These are phyloP conservation scores for Delphinella strobiligena DNA, from an alignment of 2,329 filamentous ascomycete species.

Conservation along the genomic window DNA sequence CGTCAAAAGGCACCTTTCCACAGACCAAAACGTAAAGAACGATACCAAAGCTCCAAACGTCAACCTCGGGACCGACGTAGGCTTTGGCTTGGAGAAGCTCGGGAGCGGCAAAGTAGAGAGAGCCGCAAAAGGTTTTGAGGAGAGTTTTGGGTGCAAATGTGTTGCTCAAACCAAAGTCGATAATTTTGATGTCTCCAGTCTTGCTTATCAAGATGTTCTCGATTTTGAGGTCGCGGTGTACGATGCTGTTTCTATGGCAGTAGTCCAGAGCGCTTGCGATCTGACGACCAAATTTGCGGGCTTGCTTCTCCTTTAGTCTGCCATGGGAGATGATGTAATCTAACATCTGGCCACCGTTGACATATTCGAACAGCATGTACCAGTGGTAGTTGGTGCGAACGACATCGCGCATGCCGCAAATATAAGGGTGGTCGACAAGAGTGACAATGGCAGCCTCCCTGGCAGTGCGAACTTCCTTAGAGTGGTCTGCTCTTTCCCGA, in stretches of 20 bases:
- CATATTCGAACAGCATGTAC: slow-evolving; percentile 99
- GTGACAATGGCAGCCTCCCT: slow-evolving; percentile 94
- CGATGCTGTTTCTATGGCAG: slow-evolving; percentile 95
- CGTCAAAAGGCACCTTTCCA: slow-evolving; percentile 95
- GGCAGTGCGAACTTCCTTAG: slow-evolving; percentile 89
- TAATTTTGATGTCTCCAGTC: slow-evolving; percentile 97
- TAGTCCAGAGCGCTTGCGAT: slow-evolving; percentile 96
- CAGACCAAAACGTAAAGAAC: slow-evolving; percentile 95
- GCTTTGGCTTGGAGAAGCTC: slow-evolving; percentile 87
- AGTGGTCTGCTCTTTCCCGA: slow-evolving; percentile 84
- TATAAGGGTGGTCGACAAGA: slow-evolving; percentile 85
- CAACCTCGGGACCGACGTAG: slow-evolving; percentile 92
- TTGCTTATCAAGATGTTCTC: slow-evolving; percentile 99
- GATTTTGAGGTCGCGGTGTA: slow-evolving; percentile 94
- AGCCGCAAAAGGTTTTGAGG: slow-evolving; percentile 94
- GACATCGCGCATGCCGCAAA: slow-evolving; percentile 90
- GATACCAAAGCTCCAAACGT: slow-evolving; percentile 98
- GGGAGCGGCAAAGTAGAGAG: slow-evolving; percentile 92
- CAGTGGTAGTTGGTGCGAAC: slow-evolving; percentile 95
- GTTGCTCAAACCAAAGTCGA: slow-evolving; percentile 96
- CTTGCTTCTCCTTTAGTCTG: slow-evolving; percentile 94
- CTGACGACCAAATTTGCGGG: slow-evolving; percentile 92
- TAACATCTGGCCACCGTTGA: slow-evolving; percentile 98
- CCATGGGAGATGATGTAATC: slow-evolving; percentile 99
- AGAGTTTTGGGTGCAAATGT: slow-evolving; percentile 76